phyloP scores from a whole-genome alignment of 2,329 filamentous ascomycete genomes.

The Trichoderma pleuroti region DNA sequence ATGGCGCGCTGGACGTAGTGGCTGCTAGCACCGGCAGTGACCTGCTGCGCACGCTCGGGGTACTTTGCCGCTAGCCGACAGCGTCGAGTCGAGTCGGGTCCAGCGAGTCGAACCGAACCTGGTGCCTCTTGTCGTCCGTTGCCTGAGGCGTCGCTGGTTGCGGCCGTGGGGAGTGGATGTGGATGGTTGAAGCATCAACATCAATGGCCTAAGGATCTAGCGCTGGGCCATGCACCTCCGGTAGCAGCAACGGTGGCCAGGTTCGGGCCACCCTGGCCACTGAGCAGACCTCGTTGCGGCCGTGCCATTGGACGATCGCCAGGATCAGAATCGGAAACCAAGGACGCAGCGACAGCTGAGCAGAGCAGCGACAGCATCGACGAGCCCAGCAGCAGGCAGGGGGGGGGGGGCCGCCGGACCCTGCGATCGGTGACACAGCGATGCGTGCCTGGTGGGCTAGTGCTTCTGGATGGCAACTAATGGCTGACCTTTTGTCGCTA shows the following conservation, averaged over 20 bases:
- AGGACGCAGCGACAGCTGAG: constrained; percentile 7
- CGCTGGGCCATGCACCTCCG: neutral
- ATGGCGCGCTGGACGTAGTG: neutral
- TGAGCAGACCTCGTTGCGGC: neutral
- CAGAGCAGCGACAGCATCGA: neutral
- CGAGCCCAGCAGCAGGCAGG: neutral
- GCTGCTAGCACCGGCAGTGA: neutral
- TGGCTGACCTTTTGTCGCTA: neutral
- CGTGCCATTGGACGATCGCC: constrained; percentile 15
- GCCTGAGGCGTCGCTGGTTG: constrained; percentile 17
- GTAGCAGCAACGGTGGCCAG: constrained; percentile 13
- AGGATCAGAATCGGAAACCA: constrained; percentile 16
- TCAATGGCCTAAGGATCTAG: neutral
- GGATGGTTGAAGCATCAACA: neutral
- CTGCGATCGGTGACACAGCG: constrained; percentile 16
- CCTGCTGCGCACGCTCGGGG: neutral
- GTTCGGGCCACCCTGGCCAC: constrained; percentile 3
- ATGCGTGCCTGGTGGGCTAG: constrained; percentile 16
- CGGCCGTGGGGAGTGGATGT: neutral
- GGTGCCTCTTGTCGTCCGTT: neutral
- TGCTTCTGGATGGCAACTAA: neutral
- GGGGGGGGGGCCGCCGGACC: constrained; percentile 2
- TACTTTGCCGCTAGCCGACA: constrained; percentile 2
- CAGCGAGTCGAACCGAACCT: neutral
- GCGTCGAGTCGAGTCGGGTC: neutral